These are phyloP conservation scores for Aspergillus pseudoglaucus DNA, from an alignment of 2,329 filamentous ascomycete genomes.

Conservation along the genomic window DNA sequence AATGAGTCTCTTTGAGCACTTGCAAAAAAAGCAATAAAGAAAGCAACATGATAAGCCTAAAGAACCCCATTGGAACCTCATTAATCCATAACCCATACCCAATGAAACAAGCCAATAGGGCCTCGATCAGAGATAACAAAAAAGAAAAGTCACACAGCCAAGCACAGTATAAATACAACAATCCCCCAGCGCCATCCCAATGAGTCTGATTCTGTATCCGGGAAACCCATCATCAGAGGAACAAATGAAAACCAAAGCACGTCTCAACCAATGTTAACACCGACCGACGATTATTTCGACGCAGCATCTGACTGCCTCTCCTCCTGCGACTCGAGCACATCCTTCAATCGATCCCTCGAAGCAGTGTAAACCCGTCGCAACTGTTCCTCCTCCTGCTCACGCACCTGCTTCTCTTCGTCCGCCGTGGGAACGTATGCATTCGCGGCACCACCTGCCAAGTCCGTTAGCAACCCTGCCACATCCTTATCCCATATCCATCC, in stretches of 20 bases:
- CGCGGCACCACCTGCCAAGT: conserved; percentile 26
- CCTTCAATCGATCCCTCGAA: conserved; percentile 22
- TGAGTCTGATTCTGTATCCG: not conserved
- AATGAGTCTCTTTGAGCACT: not conserved
- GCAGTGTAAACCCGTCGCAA: conserved; percentile 24
- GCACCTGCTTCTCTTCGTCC: conserved; percentile 16
- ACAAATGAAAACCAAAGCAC: not conserved
- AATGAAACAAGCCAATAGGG: not conserved
- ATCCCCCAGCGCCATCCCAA: not conserved
- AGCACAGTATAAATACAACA: not conserved
- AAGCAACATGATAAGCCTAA: conserved; percentile 4
- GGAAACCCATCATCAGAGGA: not conserved
- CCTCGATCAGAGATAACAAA: not conserved
- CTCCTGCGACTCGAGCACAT: conserved; percentile 16
- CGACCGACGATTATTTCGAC: not conserved
- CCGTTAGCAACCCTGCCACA: too few relatives aligned
- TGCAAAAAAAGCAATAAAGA: not conserved
- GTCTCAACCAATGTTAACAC: not conserved
- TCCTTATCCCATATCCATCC: not conserved
- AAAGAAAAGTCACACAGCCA: not conserved
- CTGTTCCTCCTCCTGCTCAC: conserved; percentile 29
- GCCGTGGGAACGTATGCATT: conserved; percentile 28
- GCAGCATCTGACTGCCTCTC: conserved; percentile 10
- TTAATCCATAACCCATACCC: not conserved
- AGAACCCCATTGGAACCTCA: conserved; percentile 5